phyloP scores from a whole-genome alignment of 495 filamentous ascomycete species.

The Penicillium daleae region DNA sequence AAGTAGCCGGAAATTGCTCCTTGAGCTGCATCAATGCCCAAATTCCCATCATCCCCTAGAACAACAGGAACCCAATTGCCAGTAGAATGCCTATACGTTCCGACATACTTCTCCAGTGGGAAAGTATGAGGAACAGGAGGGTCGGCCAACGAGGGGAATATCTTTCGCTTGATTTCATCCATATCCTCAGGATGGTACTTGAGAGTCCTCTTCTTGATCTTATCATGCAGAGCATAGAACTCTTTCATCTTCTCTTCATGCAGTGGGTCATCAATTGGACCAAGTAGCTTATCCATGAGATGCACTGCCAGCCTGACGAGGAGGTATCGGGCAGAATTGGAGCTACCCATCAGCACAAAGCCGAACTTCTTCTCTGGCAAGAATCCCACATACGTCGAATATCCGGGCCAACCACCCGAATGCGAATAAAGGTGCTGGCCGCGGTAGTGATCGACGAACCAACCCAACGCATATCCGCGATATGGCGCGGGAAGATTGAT shows the following conservation, averaged over 20 bases:
- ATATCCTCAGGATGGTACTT: background rate
- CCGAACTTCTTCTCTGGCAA: conserved; percentile 50
- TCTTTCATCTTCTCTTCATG: conserved; percentile 13
- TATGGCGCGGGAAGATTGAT: conserved; percentile 18
- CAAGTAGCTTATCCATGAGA: conserved; percentile 20
- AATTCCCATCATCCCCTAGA: background rate
- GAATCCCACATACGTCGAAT: conserved; percentile 47
- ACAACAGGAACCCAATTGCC: conserved; percentile 9
- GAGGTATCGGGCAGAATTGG: conserved; percentile 5
- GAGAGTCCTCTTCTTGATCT: conserved; percentile 1
- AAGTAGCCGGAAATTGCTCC: conserved; percentile 6
- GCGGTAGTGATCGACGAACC: conserved; percentile 45
- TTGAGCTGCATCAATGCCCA: conserved; percentile 12
- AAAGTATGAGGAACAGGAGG: conserved; percentile 21
- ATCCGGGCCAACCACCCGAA: conserved; percentile 49
- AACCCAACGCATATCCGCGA: conserved; percentile 49
- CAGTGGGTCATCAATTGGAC: background rate
- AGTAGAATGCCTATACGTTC: conserved; percentile 19
- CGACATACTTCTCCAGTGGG: conserved; percentile 19
- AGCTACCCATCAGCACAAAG: conserved; percentile 50
- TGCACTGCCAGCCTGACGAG: conserved; percentile 5
- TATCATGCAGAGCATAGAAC: conserved; percentile 5
- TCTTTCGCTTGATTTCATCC: conserved; percentile 6
- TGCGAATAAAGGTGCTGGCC: conserved; percentile 50
- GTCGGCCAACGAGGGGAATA: conserved; percentile 18